Base-by-base conservation (phyloP, 345 rosid genomes). In the Lepidium africanum region DNA sequence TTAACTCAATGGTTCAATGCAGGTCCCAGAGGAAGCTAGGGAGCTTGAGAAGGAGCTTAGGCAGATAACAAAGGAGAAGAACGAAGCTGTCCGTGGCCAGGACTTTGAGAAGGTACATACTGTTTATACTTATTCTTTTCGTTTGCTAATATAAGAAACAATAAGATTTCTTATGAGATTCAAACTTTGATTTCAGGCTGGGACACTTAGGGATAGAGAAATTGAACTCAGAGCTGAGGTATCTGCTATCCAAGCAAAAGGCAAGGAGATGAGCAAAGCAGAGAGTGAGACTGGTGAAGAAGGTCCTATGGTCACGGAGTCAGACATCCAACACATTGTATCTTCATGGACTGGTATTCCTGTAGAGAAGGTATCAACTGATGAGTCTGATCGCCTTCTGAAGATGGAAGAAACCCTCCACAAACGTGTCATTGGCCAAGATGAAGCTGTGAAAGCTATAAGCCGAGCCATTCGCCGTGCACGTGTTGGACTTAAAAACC, bases 341-440 rank as follows among this genome's bases (percentile, higher is more conserved):
- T 86, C 96, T 61, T 13, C 91, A 7, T 89, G 97, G 99, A 94
- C 99, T 55, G 96, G 99, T 45, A 94, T 94, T 79, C 99, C 99
- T 2, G 97, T 94, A 1, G 97, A 91, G 72, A 91, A 94, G 74
- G 97, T 91, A 27, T 91, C 97, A 19, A 79, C 84, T 0, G 97
- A 89, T 56, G 99, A 94, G 77, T 91, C 97, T 51, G 91, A 91
- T 52, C 91, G 91, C 14, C 95, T 94, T 37, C 83, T 94, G 59
- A 89, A 87, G 84, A 87, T 94, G 99, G 99, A 94, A 70, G 96
- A 91, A 62, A 87, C 88, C 36, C 92, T 91, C 69, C 96, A 91
- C 80, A 81, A 86, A 74, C 85, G 97, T 67, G 82, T 94, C 60
- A 66, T 94, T 61, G 99, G 99, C 43, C 99, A 94, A 83, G 97